Evolutionary conservation across 306 rosid species (phyloP).

Genomic region (Crataegus laevigata): DNA sequence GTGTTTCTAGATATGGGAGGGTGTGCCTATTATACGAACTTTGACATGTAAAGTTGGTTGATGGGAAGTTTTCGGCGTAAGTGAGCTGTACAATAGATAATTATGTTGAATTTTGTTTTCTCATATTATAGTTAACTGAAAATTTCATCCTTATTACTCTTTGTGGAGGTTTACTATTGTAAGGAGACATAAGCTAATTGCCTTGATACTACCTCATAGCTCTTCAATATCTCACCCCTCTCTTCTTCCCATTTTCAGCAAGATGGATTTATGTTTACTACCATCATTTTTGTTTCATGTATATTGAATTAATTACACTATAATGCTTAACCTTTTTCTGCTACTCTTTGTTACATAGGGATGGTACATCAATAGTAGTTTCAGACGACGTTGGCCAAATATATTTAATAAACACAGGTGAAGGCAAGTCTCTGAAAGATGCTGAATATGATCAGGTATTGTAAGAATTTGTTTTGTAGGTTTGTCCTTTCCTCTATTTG

Average conservation of each 20-base stretch:
- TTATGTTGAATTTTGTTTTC: slow-evolving; percentile 11
- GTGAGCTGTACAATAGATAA: slow-evolving; percentile 26
- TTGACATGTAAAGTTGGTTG: slow-evolving; percentile 69
- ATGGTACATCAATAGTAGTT: slow-evolving; percentile 86
- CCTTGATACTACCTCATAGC: neutral
- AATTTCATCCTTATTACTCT: neutral
- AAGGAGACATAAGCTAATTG: neutral
- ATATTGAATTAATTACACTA: neutral
- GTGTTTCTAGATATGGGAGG: slow-evolving; percentile 81
- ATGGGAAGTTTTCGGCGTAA: slow-evolving; percentile 91
- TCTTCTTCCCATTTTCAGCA: neutral
- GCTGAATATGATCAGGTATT: slow-evolving; percentile 82
- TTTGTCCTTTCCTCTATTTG: neutral
- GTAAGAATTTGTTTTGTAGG: neutral
- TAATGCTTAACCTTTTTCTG: neutral
- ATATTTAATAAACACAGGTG: slow-evolving; percentile 78
- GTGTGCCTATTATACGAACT: slow-evolving; percentile 62
- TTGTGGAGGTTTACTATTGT: neutral
- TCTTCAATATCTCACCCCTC: neutral
- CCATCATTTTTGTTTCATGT: neutral
- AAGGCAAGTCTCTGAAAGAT: slow-evolving; percentile 81
- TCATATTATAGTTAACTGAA: slow-evolving; percentile 5
- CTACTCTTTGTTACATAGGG: slow-evolving; percentile 39
- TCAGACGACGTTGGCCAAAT: slow-evolving; percentile 92
- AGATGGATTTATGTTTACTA: neutral